A percentile compares a stretch with the other conserved stretches of the same genome.
phyloP scores from a whole-genome alignment of 257 asterid species.

The Rhazya stricta region DNA sequence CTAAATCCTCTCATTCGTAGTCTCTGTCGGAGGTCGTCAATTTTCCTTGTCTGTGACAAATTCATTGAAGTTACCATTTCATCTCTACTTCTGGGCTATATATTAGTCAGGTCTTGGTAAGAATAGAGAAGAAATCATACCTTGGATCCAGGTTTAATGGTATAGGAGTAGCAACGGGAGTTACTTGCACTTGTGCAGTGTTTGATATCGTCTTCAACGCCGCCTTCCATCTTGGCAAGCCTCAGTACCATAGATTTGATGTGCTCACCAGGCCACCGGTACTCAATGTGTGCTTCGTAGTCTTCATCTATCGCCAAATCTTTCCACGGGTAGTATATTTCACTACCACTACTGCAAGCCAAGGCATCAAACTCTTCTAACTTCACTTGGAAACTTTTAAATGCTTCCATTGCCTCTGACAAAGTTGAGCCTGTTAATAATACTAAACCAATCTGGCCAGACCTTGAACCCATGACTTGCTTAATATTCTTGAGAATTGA shows the following conservation, averaged over 20 bases:
- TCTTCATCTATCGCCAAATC: conserved; percentile 50
- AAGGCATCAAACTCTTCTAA: conserved; percentile 54
- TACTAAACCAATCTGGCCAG: conserved; percentile 49
- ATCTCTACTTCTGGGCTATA: conserved; percentile 5
- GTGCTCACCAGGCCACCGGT: conserved; percentile 64
- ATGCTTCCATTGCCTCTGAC: conserved; percentile 41
- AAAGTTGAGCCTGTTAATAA: conserved; percentile 48
- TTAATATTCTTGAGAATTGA: conserved; percentile 44
- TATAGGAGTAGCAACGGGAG: conserved; percentile 58
- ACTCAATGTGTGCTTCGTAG: conserved; percentile 51
- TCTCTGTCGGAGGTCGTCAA: conserved; percentile 53
- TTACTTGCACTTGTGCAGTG: conserved; percentile 35
- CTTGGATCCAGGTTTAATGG: conserved; percentile 44
- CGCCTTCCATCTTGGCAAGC: conserved; percentile 42
- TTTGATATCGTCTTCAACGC: conserved; percentile 34
- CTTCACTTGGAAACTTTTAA: conserved; percentile 31
- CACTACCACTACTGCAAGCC: conserved; percentile 61
- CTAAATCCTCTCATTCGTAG: conserved; percentile 72
- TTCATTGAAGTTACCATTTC: conserved; percentile 9
- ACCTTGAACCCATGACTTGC: conserved; percentile 41
- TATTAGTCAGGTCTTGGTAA: conserved; percentile 3
- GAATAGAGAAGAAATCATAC: conserved; percentile 29
- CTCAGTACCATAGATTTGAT: conserved; percentile 40
- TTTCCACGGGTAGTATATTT: conserved; percentile 61
- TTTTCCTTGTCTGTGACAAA: conserved; percentile 35